A percentile compares a stretch with the other conserved stretches of the same genome.
These are phyloP conservation scores for Cucurbita moschata DNA, from an alignment of 306 rosid genomes.

Conservation along the genomic window DNA sequence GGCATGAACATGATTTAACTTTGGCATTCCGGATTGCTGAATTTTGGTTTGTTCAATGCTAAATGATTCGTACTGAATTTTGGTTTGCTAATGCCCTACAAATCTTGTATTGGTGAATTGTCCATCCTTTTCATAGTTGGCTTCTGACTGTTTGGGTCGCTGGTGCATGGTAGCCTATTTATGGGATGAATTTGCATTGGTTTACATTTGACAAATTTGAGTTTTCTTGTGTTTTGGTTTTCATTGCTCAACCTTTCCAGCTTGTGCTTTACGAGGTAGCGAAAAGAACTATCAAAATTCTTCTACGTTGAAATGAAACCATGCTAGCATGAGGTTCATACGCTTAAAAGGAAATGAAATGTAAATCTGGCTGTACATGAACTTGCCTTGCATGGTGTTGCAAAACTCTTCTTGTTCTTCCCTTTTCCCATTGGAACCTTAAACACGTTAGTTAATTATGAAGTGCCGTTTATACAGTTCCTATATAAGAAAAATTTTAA, in stretches of 20 bases:
- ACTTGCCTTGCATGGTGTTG: neutral
- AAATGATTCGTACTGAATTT: neutral
- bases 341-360: neutral
- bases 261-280: neutral
- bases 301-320: neutral
- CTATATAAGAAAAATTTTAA: neutral
- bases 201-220: neutral
- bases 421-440: neutral
- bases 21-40: neutral
- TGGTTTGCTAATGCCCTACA: too few relatives aligned
- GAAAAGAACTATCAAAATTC: neutral
- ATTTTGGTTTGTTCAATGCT: neutral
- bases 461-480: neutral
- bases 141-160: neutral
- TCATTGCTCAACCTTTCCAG: neutral
- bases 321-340: neutral
- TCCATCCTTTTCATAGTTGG: neutral
- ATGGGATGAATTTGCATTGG: neutral
- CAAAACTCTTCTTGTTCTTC: neutral
- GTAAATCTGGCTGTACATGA: neutral
- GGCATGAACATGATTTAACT: neutral
- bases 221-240: neutral
- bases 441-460: neutral
- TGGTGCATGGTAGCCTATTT: neutral
- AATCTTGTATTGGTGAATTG: neutral